Evolutionary conservation across 176 grass and related monocot species (phyloP).

Genomic region (Ananas comosus): DNA sequence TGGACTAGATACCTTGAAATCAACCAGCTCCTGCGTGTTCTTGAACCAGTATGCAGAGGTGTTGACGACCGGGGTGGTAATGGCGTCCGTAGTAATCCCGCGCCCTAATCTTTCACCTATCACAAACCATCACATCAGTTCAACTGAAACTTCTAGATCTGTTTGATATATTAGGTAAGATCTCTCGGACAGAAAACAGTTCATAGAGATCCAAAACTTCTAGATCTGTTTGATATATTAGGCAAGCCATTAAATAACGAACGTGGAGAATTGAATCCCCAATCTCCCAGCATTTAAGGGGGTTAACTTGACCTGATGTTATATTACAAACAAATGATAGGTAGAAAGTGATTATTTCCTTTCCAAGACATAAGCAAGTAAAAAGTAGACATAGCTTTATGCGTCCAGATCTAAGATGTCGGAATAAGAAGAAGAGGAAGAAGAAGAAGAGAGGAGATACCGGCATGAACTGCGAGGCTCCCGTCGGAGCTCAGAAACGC

Average conservation of each 20-base stretch:
- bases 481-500: conserved; percentile 76
- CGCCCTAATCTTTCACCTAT: conserved; percentile 90
- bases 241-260: too few species aligned
- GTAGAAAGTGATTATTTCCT: too few species aligned
- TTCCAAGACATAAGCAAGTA: not conserved
- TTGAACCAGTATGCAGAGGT: conserved; percentile 99
- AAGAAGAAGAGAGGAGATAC: conserved; percentile 27
- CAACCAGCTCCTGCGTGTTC: conserved; percentile 89
- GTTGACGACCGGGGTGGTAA: conserved; percentile 95
- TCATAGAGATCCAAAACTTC: too few species aligned
- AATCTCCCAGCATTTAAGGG: too few species aligned
- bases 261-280: too few species aligned
- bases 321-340: too few species aligned
- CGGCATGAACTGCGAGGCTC: conserved; percentile 96
- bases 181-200: too few species aligned
- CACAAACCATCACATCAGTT: not conserved
- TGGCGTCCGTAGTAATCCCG: conserved; percentile 76
- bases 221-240: too few species aligned
- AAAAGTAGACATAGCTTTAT: not conserved
- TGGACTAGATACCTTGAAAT: conserved; percentile 64
- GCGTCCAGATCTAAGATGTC: not conserved
- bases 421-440: conserved; percentile 4
- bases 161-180: not conserved
- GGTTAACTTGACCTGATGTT: too few species aligned
- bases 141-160: not conserved